Evolutionary conservation across 495 filamentous ascomycete species (phyloP), one percentile per base, ranked within the genome.

Genomic region (Staphylotrichum tortipilum): DNA sequence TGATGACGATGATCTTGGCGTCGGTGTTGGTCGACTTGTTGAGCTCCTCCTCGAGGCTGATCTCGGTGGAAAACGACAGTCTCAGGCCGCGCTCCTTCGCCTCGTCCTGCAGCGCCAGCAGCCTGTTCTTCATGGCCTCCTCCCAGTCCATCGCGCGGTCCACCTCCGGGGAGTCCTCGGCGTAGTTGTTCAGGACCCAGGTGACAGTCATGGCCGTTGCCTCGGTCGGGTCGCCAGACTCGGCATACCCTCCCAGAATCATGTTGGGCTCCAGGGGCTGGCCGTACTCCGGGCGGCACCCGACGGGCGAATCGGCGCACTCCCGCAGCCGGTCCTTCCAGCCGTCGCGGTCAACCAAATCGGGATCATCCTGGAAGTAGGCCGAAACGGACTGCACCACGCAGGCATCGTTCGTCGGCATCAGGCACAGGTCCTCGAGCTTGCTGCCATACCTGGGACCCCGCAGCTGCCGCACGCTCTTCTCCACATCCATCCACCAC

Each of bases 21-120:
- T 98, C 92, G 3, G 92, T 96, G 64, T 98, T 98, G 30, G 88
- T 95, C 10, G 85, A 90, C 66, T 97, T 94, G 68, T 95, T 98
- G 39, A 89, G 73, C 60, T 98, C 92, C 61, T 94, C 76, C 60
- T 97, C 91, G 26, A 98, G 65, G 60, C 88, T 94, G 56, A 89
- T 84, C 68, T 98, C 92, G 8, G 94, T 92, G 18, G 83, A 94
- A 72, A 95, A 98, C 7, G 88, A 95, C 36, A 98, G 74, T 34
- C 94, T 77, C 9, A 98, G 75, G 2, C 88, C 88, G 34, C 82
- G 78, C 22, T 83, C 76, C 18, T 69, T 69, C 3, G 94, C 94
- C 67, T 97, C 89, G n/a, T 74, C 72, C 60, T 94, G 86, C 2
- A 89, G 76, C 17, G 73, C 75, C 26, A 84, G 66, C 12, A 97